Evolutionary conservation across 2,329 filamentous ascomycete species (phyloP).

Genomic region (Penicillium sp.): DNA sequence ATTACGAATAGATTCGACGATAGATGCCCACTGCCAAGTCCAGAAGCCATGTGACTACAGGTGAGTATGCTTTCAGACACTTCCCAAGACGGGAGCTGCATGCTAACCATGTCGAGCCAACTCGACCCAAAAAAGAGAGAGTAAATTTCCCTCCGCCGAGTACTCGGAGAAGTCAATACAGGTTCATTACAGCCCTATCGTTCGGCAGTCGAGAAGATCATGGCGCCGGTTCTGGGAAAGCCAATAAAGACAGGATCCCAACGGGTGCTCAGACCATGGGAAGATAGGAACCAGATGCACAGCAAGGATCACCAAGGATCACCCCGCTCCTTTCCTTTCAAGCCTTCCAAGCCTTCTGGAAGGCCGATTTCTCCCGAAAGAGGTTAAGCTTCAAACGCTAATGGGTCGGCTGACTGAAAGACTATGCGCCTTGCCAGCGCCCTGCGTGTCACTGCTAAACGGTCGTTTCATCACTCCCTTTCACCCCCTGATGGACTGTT

Average conservation of each 20-base stretch:
- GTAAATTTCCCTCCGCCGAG: neutral
- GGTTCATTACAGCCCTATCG: neutral
- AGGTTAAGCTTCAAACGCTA: conserved; percentile 1
- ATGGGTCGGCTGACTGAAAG: conserved; percentile 8
- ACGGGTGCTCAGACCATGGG: conserved; percentile 10
- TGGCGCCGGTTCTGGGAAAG: neutral
- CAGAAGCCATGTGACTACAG: neutral
- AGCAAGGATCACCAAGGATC: conserved; percentile 7
- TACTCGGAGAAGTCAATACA: neutral
- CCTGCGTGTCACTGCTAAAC: conserved; percentile 7
- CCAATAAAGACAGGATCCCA: neutral
- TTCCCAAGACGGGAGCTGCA: neutral
- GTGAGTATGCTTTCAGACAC: neutral
- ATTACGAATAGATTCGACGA: too few relatives aligned
- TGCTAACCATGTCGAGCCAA: neutral
- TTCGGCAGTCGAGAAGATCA: neutral
- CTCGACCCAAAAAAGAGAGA: too few relatives aligned
- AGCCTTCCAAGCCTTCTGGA: conserved; percentile 5
- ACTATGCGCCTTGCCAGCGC: neutral
- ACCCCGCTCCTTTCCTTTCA: neutral
- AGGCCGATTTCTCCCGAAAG: neutral
- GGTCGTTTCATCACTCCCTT: conserved; percentile 6
- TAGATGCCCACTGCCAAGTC: neutral
- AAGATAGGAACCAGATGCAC: conserved; percentile 10
- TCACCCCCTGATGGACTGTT: conserved; percentile 2